phyloP scores from a whole-genome alignment of 75 land plant species.

The Cupressus sempervirens region DNA sequence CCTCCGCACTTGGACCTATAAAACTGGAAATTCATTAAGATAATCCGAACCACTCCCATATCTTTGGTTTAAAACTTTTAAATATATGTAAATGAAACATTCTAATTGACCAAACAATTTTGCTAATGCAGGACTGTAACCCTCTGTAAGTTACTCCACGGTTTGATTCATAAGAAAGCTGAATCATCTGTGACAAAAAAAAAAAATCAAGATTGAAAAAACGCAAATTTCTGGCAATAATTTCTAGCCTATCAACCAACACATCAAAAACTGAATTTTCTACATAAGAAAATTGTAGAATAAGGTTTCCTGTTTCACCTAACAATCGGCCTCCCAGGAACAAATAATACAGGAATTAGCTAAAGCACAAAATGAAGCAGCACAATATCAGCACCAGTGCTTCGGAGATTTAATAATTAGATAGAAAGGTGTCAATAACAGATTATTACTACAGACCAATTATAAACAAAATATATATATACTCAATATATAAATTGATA shows the following conservation, averaged over 20 bases:
- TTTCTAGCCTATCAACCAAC: neutral
- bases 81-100: neutral
- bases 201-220: neutral
- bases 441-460: neutral
- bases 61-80: neutral
- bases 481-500: too few species aligned
- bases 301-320: neutral
- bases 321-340: neutral
- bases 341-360: neutral
- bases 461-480: neutral
- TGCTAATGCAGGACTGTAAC: neutral
- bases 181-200: neutral
- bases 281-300: neutral
- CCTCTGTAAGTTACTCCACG: neutral
- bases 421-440: neutral
- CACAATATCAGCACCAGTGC: neutral
- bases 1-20: neutral
- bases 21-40: neutral
- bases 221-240: neutral
- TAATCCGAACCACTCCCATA: neutral
- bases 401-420: neutral
- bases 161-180: neutral
- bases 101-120: neutral
- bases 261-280: neutral
- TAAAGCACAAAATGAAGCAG: neutral